Evolutionary conservation across 306 rosid species (phyloP).

Genomic region (Malus orientalis): DNA sequence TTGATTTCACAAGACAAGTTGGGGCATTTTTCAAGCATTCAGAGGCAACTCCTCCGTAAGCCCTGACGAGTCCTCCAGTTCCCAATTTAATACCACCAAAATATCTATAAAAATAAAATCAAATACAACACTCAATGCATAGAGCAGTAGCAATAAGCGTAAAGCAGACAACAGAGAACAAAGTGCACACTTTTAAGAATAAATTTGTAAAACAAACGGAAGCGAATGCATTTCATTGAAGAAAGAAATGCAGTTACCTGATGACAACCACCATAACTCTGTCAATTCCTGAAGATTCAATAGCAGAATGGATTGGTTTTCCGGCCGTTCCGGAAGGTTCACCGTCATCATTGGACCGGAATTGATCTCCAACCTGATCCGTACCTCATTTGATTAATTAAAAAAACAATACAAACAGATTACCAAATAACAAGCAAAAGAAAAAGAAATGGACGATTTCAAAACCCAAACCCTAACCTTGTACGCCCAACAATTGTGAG

Average conservation of each 20-base stretch:
- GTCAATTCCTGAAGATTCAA: slow-evolving; percentile 80
- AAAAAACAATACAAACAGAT: not conserved
- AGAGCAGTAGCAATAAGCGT: too few relatives aligned
- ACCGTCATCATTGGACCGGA: slow-evolving; percentile 86
- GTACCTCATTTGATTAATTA: not conserved
- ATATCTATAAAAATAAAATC: slow-evolving; percentile 22
- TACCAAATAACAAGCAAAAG: not conserved
- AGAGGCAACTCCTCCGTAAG: slow-evolving; percentile 88
- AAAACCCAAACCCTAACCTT: slow-evolving; percentile 32
- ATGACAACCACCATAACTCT: slow-evolving; percentile 95
- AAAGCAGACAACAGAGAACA: not conserved
- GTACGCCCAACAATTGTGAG: slow-evolving; percentile 94
- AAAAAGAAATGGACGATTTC: not conserved
- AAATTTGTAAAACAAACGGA: not conserved
- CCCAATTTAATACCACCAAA: slow-evolving; percentile 95
- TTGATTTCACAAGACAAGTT: slow-evolving; percentile 68
- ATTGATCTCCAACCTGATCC: slow-evolving; percentile 84
- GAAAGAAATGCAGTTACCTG: slow-evolving; percentile 37
- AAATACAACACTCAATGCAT: not conserved
- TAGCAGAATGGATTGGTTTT: slow-evolving; percentile 81
- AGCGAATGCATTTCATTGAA: not conserved
- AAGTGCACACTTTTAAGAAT: not conserved
- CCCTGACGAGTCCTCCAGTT: slow-evolving; percentile 86
- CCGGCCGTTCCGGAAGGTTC: slow-evolving; percentile 96
- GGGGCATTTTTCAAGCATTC: slow-evolving; percentile 85